Percentiles rank a stretch among this genome's conserved stretches.
These are phyloP conservation scores for Colletotrichum eleusines DNA, from an alignment of 2,329 filamentous ascomycete species.

Conservation along the genomic window DNA sequence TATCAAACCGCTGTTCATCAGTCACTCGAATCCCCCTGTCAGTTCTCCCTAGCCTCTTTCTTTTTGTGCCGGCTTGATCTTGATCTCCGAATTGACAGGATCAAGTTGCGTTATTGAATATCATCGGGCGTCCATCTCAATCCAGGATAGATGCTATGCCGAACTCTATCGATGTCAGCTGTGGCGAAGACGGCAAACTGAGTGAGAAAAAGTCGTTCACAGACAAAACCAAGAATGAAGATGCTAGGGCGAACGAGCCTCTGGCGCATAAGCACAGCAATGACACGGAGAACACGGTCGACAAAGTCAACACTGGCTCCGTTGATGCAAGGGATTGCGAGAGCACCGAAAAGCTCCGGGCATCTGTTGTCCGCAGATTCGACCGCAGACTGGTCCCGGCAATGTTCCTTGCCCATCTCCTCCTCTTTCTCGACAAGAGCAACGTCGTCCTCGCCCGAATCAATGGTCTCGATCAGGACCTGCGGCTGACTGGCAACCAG, in stretches of 20 bases:
- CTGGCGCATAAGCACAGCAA: slow-evolving; percentile 6
- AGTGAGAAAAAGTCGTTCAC: background rate
- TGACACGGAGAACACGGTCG: background rate
- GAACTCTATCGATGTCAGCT: background rate
- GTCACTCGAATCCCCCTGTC: background rate
- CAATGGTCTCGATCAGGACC: slow-evolving; percentile 40
- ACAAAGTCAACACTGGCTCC: background rate
- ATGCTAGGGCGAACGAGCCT: background rate
- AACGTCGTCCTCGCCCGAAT: slow-evolving; percentile 42
- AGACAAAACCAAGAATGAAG: background rate
- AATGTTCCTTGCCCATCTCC: slow-evolving; percentile 33
- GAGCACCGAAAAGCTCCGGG: background rate
- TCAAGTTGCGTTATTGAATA: too few species aligned
- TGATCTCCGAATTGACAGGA: background rate
- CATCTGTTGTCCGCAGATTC: slow-evolving; percentile 35
- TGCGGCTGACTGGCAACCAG: slow-evolving; percentile 24
- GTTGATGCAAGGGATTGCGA: background rate
- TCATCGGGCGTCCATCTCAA: background rate
- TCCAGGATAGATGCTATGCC: background rate
- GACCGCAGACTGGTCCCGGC: slow-evolving; percentile 37
- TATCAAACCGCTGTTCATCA: background rate
- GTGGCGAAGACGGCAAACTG: background rate
- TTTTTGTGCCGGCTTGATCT: background rate
- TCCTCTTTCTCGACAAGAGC: slow-evolving; percentile 42
- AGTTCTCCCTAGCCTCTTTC: too few species aligned